These are phyloP conservation scores for Aurinia saxatilis DNA, from an alignment of 345 rosid genomes.

Conservation along the genomic window DNA sequence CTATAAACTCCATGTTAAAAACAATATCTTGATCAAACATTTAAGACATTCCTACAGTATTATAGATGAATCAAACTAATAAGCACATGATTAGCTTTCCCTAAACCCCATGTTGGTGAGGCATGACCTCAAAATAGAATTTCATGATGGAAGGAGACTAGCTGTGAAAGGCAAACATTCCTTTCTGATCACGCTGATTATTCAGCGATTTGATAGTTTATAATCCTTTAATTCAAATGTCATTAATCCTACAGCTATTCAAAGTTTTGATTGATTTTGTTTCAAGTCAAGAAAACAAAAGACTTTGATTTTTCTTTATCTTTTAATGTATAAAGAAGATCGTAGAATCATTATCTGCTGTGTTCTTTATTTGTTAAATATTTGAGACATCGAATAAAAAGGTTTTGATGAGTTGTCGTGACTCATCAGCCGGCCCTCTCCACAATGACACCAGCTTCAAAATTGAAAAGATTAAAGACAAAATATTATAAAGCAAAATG, in stretches of 20 bases:
- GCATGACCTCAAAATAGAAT: background rate
- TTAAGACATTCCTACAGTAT: background rate
- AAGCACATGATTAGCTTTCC: background rate
- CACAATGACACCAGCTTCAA: slow-evolving; percentile 3
- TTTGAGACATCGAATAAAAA: slow-evolving; percentile 6
- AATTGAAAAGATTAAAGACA: background rate
- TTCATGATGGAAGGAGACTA: background rate
- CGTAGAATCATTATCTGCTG: background rate
- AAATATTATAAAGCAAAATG: too few species aligned
- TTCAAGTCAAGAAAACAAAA: background rate
- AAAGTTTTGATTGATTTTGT: background rate
- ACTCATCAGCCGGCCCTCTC: slow-evolving; percentile 23
- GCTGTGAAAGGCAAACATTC: slow-evolving; percentile 5
- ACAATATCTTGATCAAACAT: background rate
- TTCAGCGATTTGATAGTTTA: background rate
- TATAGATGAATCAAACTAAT: background rate
- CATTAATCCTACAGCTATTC: background rate
- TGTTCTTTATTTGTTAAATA: background rate
- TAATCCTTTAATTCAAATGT: background rate
- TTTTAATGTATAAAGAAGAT: background rate
- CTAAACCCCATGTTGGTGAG: slow-evolving; percentile 5
- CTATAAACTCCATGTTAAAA: background rate
- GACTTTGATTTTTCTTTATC: background rate
- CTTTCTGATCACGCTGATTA: background rate
- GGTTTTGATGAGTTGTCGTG: slow-evolving; percentile 25